Conservation (phyloP, 305 asterid species). For the Solanum hybrid region DNA sequence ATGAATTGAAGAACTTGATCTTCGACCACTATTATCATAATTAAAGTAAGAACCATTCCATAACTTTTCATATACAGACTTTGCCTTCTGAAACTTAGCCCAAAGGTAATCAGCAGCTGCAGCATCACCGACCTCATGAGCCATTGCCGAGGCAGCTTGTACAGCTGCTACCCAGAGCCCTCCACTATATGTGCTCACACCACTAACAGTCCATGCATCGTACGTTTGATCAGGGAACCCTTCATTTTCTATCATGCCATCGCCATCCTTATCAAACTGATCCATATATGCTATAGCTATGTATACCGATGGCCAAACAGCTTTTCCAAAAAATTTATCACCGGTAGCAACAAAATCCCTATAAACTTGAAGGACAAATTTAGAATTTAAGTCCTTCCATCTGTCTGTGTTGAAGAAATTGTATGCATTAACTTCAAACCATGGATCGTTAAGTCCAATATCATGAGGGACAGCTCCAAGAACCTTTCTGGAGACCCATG, state of each 20-base stretch:
- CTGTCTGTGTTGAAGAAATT: conserved; percentile 65
- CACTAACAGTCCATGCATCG: conserved; percentile 80
- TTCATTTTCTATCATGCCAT: conserved; percentile 96
- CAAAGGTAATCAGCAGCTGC: conserved; percentile 73
- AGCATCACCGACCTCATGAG: conserved; percentile 66
- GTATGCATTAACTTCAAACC: conserved; percentile 78
- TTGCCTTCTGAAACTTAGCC: conserved; percentile 68
- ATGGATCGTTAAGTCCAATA: conserved; percentile 85
- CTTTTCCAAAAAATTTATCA: conserved; percentile 48
- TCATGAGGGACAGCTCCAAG: conserved; percentile 98
- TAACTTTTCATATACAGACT: conserved; percentile 56
- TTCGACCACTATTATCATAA: conserved; percentile 65
- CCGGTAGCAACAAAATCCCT: conserved; percentile 77
- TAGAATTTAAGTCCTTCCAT: conserved; percentile 94
- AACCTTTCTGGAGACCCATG: conserved; percentile 49
- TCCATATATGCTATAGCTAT: conserved; percentile 89
- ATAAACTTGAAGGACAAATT: conserved; percentile 84
- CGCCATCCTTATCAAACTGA: conserved; percentile 92
- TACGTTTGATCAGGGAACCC: conserved; percentile 91
- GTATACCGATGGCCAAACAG: conserved; percentile 90
- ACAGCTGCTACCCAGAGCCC: conserved; percentile 95
- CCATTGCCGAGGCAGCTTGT: conserved; percentile 83
- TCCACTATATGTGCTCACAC: conserved; percentile 90
- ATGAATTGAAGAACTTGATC: conserved; percentile 69
- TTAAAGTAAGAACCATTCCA: conserved; percentile 88